These are phyloP conservation scores for Acanthamoeba sp. DNA, from an alignment of 208 protist genomes.

Conservation along the genomic window DNA sequence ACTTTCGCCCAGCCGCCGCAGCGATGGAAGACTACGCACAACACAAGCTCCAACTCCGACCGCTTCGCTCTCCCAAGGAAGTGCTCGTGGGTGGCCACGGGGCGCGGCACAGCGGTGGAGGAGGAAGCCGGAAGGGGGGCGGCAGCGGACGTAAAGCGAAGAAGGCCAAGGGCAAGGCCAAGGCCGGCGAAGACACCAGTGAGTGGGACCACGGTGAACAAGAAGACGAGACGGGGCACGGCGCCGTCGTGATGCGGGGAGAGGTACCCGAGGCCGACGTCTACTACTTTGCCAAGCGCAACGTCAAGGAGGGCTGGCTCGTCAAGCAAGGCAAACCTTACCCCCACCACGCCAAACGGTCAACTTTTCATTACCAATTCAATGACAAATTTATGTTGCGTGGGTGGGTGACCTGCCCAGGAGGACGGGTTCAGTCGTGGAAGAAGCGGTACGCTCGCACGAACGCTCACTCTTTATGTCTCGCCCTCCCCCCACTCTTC, in stretches of 20 bases:
- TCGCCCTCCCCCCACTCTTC: too few relatives aligned
- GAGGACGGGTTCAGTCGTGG: neutral
- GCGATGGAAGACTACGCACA: neutral
- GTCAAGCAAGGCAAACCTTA: neutral
- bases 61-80: neutral
- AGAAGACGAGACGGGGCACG: neutral
- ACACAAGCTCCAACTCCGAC: neutral
- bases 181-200: neutral
- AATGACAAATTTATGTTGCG: neutral
- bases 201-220: neutral
- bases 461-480: too few relatives aligned
- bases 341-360: too few relatives aligned
- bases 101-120: neutral
- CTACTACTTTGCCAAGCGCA: constrained; percentile 43
- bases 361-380: neutral
- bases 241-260: neutral
- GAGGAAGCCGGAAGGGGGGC: neutral
- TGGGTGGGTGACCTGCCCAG: neutral
- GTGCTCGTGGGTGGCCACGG: neutral
- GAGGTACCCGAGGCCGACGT: neutral
- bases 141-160: neutral
- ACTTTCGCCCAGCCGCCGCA: neutral
- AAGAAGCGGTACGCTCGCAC: neutral
- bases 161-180: neutral
- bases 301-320: constrained; percentile 15